A percentile compares a stretch with the other conserved stretches of the same genome.
These are phyloP conservation scores for Elongisporangium anandrum DNA, from an alignment of 352 stramenopile species.

Conservation along the genomic window DNA sequence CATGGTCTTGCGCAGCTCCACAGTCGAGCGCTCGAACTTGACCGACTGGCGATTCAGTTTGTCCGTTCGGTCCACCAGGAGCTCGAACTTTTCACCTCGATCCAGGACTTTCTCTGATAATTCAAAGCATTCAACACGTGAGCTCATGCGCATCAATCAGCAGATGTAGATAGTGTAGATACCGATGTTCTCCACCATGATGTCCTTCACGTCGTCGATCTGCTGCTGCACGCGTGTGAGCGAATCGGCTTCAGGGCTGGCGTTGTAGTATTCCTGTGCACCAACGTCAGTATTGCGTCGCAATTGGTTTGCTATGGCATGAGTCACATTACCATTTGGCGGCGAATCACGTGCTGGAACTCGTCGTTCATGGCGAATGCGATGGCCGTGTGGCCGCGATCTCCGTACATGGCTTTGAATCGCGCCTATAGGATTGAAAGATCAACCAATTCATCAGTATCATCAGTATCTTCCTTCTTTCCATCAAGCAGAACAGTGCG, in stretches of 20 bases:
- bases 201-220: constrained; percentile 97
- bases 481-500: not conserved
- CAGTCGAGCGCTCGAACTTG: constrained; percentile 93
- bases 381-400: constrained; percentile 87
- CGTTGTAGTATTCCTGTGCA: constrained; percentile 86
- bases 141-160: not conserved
- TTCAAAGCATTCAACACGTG: not conserved
- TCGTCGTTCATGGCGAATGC: constrained; percentile 98
- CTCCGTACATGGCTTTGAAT: constrained; percentile 84
- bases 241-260: constrained; percentile 89
- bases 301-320: no score
- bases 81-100: constrained; percentile 98
- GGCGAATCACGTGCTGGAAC: constrained; percentile 93
- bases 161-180: constrained; percentile 1
- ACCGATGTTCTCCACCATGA: constrained; percentile 99
- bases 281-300: no score
- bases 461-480: not conserved
- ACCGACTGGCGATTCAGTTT: constrained; percentile 96
- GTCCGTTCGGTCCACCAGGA: constrained; percentile 91
- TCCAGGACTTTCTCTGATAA: constrained; percentile 95
- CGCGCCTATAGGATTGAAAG: constrained; percentile 35
- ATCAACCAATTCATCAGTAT: not conserved
- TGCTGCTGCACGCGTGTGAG: constrained; percentile 92
- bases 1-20: constrained; percentile 84
- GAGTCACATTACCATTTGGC: constrained; percentile 85